These are phyloP conservation scores for Plasmodium knowlesi DNA, from an alignment of 169 alveolate species.

Conservation along the genomic window DNA sequence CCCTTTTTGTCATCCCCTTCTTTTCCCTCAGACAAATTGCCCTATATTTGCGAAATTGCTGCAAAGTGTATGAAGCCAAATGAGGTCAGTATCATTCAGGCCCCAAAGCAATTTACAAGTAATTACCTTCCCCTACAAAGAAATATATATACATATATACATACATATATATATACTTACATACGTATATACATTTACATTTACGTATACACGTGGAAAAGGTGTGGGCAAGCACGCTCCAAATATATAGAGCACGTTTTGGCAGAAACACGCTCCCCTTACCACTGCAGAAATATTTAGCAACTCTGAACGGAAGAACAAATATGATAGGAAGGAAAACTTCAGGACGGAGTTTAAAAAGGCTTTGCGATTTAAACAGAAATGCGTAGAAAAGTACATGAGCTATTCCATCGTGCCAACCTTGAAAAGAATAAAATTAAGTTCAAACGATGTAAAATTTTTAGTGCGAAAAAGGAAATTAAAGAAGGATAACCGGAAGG, in stretches of 20 bases:
- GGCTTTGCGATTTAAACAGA: conserved; percentile 47
- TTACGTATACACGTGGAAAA: not conserved
- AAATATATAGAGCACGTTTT: not conserved
- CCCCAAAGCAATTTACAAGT: conserved; percentile 56
- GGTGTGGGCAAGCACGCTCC: not conserved
- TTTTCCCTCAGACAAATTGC: conserved; percentile 42
- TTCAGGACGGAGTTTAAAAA: conserved; percentile 65
- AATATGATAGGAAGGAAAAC: conserved; percentile 69
- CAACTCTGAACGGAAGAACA: conserved; percentile 38
- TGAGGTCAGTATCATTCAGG: conserved; percentile 71
- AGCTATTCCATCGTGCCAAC: not conserved
- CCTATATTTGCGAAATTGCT: conserved; percentile 71
- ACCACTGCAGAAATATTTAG: conserved; percentile 40
- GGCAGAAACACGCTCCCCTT: not conserved
- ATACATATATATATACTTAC: too few species aligned
- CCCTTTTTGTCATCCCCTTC: not conserved
- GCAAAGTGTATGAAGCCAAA: conserved; percentile 55
- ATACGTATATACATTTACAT: too few species aligned
- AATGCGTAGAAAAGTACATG: conserved; percentile 44
- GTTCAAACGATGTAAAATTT: conserved; percentile 49
- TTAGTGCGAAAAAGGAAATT: conserved; percentile 20
- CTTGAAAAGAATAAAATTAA: conserved; percentile 31
- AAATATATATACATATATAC: too few species aligned
- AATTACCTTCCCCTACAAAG: not conserved
- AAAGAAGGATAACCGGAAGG: not conserved